Evolutionary conservation across 352 stramenopile genomes (phyloP).

Genomic region (Pythium brassicae): DNA sequence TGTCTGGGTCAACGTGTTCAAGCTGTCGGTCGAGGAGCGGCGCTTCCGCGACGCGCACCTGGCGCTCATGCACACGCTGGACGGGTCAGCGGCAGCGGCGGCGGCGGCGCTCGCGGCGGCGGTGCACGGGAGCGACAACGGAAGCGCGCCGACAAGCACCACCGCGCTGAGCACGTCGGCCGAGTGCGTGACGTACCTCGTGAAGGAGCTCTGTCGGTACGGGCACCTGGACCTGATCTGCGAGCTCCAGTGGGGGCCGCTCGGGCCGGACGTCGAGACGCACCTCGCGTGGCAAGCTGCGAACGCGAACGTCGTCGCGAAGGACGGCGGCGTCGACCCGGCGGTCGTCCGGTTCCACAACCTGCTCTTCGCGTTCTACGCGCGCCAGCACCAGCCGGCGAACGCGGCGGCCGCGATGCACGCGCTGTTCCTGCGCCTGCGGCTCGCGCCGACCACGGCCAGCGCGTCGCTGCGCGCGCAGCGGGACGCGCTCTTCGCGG

Average conservation of each 20-base stretch:
- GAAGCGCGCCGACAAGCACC: too few relatives aligned
- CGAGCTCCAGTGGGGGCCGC: conserved; percentile 60
- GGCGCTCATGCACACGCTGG: conserved; percentile 65
- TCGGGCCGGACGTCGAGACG: conserved; percentile 62
- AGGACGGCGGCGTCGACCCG: conserved; percentile 30
- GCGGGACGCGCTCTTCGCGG: conserved; percentile 56
- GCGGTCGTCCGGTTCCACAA: conserved; percentile 56
- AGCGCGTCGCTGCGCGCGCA: conserved; percentile 40
- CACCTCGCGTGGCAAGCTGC: conserved; percentile 72
- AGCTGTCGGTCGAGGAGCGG: conserved; percentile 64
- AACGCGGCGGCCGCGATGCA: conserved; percentile 64
- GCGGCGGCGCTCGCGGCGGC: conserved; percentile 13
- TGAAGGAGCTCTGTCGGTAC: conserved; percentile 69
- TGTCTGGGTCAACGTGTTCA: conserved; percentile 82
- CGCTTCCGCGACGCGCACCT: conserved; percentile 62
- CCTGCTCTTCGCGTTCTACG: conserved; percentile 69
- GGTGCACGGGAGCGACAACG: background rate
- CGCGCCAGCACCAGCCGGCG: conserved; percentile 50
- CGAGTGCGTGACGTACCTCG: conserved; percentile 69
- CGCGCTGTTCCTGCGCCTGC: conserved; percentile 43
- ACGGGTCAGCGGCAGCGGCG: conserved; percentile 29
- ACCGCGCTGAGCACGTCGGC: conserved; percentile 33
- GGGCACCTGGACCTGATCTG: conserved; percentile 65
- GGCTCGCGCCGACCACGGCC: conserved; percentile 33
- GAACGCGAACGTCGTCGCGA: conserved; percentile 47